phyloP scores from a whole-genome alignment of 495 filamentous ascomycete genomes.

The Oleoguttula mirabilis region DNA sequence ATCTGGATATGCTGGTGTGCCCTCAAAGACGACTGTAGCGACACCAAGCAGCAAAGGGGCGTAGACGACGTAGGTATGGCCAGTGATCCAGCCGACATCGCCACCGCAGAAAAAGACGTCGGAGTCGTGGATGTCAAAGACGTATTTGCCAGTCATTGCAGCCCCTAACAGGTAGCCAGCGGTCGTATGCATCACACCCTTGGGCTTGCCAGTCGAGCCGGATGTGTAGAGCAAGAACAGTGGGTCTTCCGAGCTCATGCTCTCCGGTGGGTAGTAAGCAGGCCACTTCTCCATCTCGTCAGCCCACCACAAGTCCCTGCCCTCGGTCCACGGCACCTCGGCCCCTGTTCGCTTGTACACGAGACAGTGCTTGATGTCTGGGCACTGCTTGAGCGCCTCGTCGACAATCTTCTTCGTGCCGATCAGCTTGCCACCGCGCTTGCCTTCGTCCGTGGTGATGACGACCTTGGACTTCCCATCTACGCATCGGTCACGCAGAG shows the following conservation, averaged over 20 bases:
- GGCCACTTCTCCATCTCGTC: constrained; percentile 96
- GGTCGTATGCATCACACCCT: constrained; percentile 98
- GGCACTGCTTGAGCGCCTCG: constrained; percentile 94
- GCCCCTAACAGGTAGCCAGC: constrained; percentile 88
- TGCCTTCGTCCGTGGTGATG: constrained; percentile 94
- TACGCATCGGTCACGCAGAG: constrained; percentile 86
- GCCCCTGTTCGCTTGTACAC: constrained; percentile 94
- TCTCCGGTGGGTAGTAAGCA: constrained; percentile 72
- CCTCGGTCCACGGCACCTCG: constrained; percentile 79
- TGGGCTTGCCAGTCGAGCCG: constrained; percentile 94
- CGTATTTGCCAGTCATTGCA: constrained; percentile 90
- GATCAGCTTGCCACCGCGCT: constrained; percentile 94
- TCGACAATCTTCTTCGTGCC: constrained; percentile 99
- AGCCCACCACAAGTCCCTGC: constrained; percentile 95
- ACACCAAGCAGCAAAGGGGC: constrained; percentile 86
- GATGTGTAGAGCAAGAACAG: constrained; percentile 97
- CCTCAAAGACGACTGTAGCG: constrained; percentile 96
- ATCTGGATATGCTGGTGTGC: constrained; percentile 92
- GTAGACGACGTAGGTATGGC: constrained; percentile 99
- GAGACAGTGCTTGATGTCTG: constrained; percentile 70
- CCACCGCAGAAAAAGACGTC: constrained; percentile 96
- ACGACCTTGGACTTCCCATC: constrained; percentile 84
- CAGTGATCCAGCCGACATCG: constrained; percentile 98
- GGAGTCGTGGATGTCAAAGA: constrained; percentile 91
- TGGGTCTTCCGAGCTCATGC: constrained; percentile 86